phyloP scores from a whole-genome alignment of 2,329 filamentous ascomycete species.

The Colletotrichum agaves region DNA sequence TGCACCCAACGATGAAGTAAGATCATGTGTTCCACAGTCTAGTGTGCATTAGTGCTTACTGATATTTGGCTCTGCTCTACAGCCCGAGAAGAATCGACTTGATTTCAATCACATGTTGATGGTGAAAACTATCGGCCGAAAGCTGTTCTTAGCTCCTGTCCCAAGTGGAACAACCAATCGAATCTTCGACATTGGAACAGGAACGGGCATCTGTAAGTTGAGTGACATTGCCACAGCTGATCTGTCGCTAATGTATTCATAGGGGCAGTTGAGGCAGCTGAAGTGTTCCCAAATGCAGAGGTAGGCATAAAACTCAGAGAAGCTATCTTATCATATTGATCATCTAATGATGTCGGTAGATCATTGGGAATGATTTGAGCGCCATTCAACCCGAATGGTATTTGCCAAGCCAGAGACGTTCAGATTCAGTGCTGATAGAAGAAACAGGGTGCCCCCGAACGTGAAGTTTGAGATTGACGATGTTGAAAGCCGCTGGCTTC shows the following conservation, averaged over 20 bases:
- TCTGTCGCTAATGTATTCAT: neutral
- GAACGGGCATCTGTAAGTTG: conserved; percentile 52
- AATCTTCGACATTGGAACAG: conserved; percentile 56
- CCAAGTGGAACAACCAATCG: conserved; percentile 44
- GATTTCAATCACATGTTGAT: conserved; percentile 15
- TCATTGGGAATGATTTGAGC: conserved; percentile 46
- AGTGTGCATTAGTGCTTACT: too few species aligned
- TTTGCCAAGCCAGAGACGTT: too few species aligned
- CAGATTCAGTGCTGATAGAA: neutral
- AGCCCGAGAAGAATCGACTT: conserved; percentile 22
- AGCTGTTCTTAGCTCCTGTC: conserved; percentile 41
- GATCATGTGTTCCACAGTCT: too few species aligned
- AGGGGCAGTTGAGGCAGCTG: conserved; percentile 54
- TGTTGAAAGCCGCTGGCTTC: conserved; percentile 61
- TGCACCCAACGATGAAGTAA: conserved; percentile 51
- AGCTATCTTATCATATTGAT: neutral
- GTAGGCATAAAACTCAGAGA: conserved; percentile 24
- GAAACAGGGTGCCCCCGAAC: conserved; percentile 66
- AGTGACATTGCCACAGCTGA: too few species aligned
- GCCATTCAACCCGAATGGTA: conserved; percentile 32
- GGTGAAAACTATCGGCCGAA: conserved; percentile 4
- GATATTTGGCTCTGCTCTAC: too few species aligned
- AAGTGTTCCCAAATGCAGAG: conserved; percentile 44
- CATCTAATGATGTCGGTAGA: conserved; percentile 52
- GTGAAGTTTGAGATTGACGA: conserved; percentile 75